These are phyloP conservation scores for Phytophthora vignae DNA, from an alignment of 352 stramenopile species.

Conservation along the genomic window DNA sequence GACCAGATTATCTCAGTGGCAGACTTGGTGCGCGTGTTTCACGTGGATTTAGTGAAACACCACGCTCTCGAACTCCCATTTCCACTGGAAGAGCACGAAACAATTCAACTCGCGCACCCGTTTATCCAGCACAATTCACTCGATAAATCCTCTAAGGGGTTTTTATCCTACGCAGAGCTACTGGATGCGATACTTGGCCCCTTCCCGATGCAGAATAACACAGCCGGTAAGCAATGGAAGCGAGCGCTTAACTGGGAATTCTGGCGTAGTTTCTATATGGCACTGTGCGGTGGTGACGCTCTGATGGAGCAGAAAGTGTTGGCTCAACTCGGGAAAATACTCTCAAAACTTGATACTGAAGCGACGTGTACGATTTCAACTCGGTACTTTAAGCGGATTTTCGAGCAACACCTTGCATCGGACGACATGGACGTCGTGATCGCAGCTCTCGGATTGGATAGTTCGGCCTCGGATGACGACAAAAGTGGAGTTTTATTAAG, in stretches of 20 bases:
- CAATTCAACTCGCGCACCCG: conserved; percentile 32
- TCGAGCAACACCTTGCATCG: conserved; percentile 52
- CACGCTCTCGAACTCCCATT: conserved; percentile 43
- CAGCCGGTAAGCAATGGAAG: background rate
- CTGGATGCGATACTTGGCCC: conserved; percentile 48
- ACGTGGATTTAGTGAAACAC: conserved; percentile 45
- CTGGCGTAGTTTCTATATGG: conserved; percentile 46
- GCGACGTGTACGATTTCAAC: conserved; percentile 41
- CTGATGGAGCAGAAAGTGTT: conserved; percentile 43
- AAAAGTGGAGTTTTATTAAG: conserved; percentile 20
- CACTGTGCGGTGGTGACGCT: conserved; percentile 40
- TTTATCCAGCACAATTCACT: conserved; percentile 18
- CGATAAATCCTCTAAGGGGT: conserved; percentile 3
- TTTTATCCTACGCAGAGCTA: conserved; percentile 49
- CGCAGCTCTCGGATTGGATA: conserved; percentile 22
- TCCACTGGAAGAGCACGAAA: conserved; percentile 50
- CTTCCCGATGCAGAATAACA: background rate
- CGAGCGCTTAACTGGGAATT: conserved; percentile 42
- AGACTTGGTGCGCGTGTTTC: conserved; percentile 48
- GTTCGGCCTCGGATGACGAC: background rate
- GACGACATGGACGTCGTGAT: conserved; percentile 47
- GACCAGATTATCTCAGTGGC: conserved; percentile 44
- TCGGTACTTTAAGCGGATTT: conserved; percentile 56
- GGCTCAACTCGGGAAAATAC: conserved; percentile 58
- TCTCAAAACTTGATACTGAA: conserved; percentile 56